Conservation (phyloP, 139 green algal genomes). For the Diplosphaera chodatii region DNA sequence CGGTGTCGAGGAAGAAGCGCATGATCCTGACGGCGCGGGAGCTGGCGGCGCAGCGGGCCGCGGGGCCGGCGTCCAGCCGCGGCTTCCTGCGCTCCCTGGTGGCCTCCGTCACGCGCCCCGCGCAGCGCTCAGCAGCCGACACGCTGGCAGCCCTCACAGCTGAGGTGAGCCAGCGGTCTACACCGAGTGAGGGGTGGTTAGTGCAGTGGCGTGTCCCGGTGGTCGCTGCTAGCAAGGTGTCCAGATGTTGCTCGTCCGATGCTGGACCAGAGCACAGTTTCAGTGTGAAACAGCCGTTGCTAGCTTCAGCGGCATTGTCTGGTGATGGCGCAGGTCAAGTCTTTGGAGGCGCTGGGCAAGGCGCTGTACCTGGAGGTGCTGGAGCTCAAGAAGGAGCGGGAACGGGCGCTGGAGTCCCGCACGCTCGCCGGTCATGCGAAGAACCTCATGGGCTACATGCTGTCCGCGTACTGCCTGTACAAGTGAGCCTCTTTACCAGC, state of each 20-base stretch:
- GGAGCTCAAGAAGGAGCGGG: constrained; percentile 63
- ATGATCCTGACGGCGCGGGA: constrained; percentile 42
- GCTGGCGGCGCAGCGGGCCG: constrained; percentile 15
- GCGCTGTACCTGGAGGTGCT: constrained; percentile 64
- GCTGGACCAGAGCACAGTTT: background rate
- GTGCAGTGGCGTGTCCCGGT: no score
- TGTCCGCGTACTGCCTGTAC: constrained; percentile 72
- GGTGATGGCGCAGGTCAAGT: constrained; percentile 22
- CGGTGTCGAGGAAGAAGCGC: constrained; percentile 54
- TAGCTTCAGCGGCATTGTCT: background rate
- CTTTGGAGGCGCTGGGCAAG: constrained; percentile 46
- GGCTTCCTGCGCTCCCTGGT: constrained; percentile 36
- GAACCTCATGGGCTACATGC: constrained; percentile 79
- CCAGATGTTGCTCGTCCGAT: no score
- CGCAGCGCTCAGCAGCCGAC: constrained; percentile 8
- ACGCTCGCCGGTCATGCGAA: constrained; percentile 66
- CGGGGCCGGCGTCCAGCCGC: background rate
- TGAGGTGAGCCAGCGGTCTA: no score
- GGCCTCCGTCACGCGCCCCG: constrained; percentile 27
- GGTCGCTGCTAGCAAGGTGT: no score
- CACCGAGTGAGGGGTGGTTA: no score
- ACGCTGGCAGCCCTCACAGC: constrained; percentile 49
- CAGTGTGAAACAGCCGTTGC: background rate
- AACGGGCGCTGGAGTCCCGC: constrained; percentile 59
- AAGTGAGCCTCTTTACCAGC: constrained; percentile 20